Conservation (phyloP, 2,329 filamentous ascomycete species). For the Trichoderma sp. region DNA sequence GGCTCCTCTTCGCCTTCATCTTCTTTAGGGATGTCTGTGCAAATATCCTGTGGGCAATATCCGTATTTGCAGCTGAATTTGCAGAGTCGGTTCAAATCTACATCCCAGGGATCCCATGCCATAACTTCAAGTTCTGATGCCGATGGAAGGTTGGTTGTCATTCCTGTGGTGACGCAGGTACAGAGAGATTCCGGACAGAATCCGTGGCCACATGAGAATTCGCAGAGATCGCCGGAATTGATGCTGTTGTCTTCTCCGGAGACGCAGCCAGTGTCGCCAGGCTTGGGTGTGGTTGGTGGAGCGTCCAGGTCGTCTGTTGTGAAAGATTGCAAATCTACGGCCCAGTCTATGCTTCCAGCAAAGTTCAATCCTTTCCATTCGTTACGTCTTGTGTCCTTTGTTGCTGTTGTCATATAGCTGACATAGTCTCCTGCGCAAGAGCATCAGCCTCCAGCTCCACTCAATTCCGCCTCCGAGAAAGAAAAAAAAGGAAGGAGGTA, state of each 20-base stretch:
- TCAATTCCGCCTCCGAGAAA: no score
- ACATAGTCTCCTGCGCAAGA: neutral
- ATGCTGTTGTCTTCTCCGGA: neutral
- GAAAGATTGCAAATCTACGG: slow-evolving; percentile 9
- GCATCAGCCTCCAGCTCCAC: neutral
- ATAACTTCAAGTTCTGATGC: neutral
- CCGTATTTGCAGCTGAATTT: neutral
- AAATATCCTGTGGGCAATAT: neutral
- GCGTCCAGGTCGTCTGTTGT: neutral
- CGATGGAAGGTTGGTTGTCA: no score
- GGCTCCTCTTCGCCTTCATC: neutral
- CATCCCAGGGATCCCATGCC: neutral
- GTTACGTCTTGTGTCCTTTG: neutral
- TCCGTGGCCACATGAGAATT: neutral
- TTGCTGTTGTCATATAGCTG: neutral
- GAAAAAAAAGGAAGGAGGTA: neutral
- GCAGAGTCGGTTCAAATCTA: neutral
- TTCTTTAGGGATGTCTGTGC: neutral
- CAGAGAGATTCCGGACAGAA: neutral
- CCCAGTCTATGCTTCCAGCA: slow-evolving; percentile 13
- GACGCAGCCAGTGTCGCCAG: neutral
- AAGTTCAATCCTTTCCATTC: neutral
- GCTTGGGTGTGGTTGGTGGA: neutral
- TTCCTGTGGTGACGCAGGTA: neutral
- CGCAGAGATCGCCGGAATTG: neutral